A percentile compares a stretch with the other conserved stretches of the same genome.
Evolutionary conservation across 2,329 filamentous ascomycete species (phyloP).

Genomic region (Furcasterigmium furcatum): DNA sequence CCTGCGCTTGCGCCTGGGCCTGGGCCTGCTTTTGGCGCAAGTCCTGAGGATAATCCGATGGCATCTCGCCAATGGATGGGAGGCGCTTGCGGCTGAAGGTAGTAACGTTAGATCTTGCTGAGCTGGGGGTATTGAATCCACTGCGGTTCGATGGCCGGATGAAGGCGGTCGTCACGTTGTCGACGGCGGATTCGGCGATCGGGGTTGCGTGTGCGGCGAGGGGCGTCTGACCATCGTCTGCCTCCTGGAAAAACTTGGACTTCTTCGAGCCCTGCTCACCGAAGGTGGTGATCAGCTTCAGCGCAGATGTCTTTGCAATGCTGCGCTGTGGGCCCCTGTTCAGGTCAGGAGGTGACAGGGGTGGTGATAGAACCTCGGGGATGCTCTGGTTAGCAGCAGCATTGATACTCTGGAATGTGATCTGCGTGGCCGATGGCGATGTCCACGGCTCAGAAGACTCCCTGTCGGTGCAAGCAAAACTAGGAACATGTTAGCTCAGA

Average conservation of each 20-base stretch:
- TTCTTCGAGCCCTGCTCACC: conserved; percentile 55
- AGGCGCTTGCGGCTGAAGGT: conserved; percentile 63
- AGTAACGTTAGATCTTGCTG: conserved; percentile 56
- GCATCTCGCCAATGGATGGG: conserved; percentile 73
- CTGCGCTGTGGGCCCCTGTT: conserved; percentile 56
- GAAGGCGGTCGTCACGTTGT: conserved; percentile 64
- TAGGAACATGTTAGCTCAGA: conserved; percentile 15
- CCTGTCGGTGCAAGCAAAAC: conserved; percentile 84
- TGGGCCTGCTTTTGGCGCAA: no score
- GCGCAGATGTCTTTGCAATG: conserved; percentile 75
- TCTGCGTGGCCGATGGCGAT: conserved; percentile 70
- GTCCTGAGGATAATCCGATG: conserved; percentile 24
- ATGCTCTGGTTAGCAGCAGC: conserved; percentile 52
- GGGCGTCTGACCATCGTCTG: conserved; percentile 64
- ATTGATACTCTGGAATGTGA: conserved; percentile 52
- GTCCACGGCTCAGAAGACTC: conserved; percentile 86
- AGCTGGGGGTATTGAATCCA: conserved; percentile 66
- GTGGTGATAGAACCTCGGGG: conserved; percentile 63
- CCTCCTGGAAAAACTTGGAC: conserved; percentile 59
- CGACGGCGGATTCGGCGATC: conserved; percentile 75
- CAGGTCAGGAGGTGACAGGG: conserved; percentile 69
- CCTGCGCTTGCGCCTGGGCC: no score
- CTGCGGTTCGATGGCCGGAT: conserved; percentile 65
- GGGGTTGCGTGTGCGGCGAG: conserved; percentile 83
- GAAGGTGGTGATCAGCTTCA: conserved; percentile 92